A percentile compares a stretch with the other conserved stretches of the same genome.
phyloP scores from a whole-genome alignment of 1,284 basidiomycete genomes.

The Uromyces viciae-fabae region DNA sequence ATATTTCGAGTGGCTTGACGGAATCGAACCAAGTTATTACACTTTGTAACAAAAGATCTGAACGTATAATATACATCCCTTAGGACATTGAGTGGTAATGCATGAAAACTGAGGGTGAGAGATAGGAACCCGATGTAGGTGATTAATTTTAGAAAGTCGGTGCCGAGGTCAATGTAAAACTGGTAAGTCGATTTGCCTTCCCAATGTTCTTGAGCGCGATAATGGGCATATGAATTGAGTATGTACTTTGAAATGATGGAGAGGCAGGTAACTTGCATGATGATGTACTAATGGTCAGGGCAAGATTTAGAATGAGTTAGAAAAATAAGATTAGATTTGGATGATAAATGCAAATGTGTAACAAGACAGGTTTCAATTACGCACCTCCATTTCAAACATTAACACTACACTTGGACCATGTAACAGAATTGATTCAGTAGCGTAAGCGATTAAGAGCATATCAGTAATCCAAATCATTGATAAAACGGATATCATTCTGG shows the following conservation, averaged over 20 bases:
- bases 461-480: slow-evolving; percentile 68
- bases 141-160: slow-evolving; percentile 86
- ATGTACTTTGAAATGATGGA: slow-evolving; percentile 79
- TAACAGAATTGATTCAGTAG: slow-evolving; percentile 71
- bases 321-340: too few relatives aligned
- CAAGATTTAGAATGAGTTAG: too few relatives aligned
- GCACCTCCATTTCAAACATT: slow-evolving; percentile 86
- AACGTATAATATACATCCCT: slow-evolving; percentile 94
- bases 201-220: slow-evolving; percentile 71
- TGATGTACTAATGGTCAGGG: slow-evolving; percentile 67
- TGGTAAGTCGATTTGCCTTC: slow-evolving; percentile 96
- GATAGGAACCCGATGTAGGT: slow-evolving; percentile 91
- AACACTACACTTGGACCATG: slow-evolving; percentile 84
- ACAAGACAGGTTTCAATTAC: slow-evolving; percentile 53
- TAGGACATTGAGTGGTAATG: slow-evolving; percentile 92
- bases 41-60: slow-evolving; percentile 79
- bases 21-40: slow-evolving; percentile 82
- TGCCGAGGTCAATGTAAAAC: slow-evolving; percentile 89
- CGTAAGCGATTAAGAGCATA: slow-evolving; percentile 68
- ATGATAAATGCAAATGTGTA: too few relatives aligned
- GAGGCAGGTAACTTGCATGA: slow-evolving; percentile 74
- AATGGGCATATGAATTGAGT: slow-evolving; percentile 76
- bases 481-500: slow-evolving; percentile 72
- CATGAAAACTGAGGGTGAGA: slow-evolving; percentile 86
- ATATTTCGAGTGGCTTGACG: slow-evolving; percentile 91